Percentiles rank a stretch among this genome's conserved stretches.
These are phyloP conservation scores for Golovinomyces cichoracearum DNA, from an alignment of 2,329 filamentous ascomycete species.

Conservation along the genomic window DNA sequence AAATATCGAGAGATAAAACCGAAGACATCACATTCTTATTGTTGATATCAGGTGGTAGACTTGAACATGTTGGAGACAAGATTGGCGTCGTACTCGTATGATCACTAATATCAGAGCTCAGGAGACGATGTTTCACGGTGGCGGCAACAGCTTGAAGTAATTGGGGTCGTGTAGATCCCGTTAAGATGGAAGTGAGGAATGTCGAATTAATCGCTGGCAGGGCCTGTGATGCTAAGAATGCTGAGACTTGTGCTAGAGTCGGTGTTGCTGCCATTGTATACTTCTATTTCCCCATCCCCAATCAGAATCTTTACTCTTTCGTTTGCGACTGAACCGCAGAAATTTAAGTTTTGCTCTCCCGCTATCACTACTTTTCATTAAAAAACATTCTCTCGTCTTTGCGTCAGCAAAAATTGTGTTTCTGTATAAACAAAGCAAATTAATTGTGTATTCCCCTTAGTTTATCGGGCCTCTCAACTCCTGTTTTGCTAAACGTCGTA, in stretches of 20 bases:
- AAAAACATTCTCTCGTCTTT: too few species aligned
- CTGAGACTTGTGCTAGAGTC: slow-evolving; percentile 7
- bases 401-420: too few species aligned
- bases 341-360: too few species aligned
- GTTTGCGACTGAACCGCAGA: too few species aligned
- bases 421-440: too few species aligned
- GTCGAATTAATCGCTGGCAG: slow-evolving; percentile 9
- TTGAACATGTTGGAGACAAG: slow-evolving; percentile 21
- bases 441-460: too few species aligned
- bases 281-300: too few species aligned
- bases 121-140: slow-evolving; percentile 55
- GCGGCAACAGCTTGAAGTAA: slow-evolving; percentile 30
- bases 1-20: slow-evolving; percentile 32
- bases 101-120: slow-evolving; percentile 44
- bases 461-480: too few species aligned
- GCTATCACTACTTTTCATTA: too few species aligned
- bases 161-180: slow-evolving; percentile 3
- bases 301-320: too few species aligned
- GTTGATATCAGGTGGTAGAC: slow-evolving; percentile 32
- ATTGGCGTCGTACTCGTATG: slow-evolving; percentile 22
- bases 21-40: slow-evolving; percentile 28
- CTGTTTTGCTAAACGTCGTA: too few species aligned
- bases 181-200: slow-evolving; percentile 6
- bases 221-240: slow-evolving; percentile 5
- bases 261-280: slow-evolving; percentile 1